Evolutionary conservation across 148 eudicot species (phyloP), one percentile per base, ranked within the genome.

Genomic region (Spergularia bocconei): DNA sequence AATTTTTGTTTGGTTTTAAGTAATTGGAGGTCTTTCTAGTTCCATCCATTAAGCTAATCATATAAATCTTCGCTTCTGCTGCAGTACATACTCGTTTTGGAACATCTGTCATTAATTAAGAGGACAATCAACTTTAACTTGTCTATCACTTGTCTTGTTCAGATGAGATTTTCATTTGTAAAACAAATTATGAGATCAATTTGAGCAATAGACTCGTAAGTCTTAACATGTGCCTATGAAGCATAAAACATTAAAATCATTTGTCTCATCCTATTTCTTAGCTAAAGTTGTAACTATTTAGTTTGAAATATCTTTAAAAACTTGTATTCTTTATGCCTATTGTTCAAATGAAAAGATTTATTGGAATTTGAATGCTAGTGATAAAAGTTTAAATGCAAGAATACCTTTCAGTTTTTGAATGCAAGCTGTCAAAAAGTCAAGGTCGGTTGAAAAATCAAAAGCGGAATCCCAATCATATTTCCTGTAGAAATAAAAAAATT

Each of bases 41-140:
- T 14, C 67, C 77, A n/a, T 84, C 86, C 44, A 85, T 66, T 75
- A 92, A 89, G 79, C 90, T 96, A 5, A 73, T 80, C 74, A 96
- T 88, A 65, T 89, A 96, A 71, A 88, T 85, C 81, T 85, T 92
- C 65, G 91, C 88, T 80, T 96, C 99, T 20, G 99, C 92, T 61
- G 97, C 90, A 8, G 86, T 89, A 23, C 99, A 95, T 68, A 95
- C 64, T 68, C 97, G 69, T 79, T 85, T 81, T n/a, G 87, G 79
- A 56, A 91, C 83, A 85, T 92, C 99, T 89, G 84, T 79, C 67
- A 77, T 70, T 48, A 66, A 75, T 50, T 23, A 23, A 13, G 3
- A 71, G n/a, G 6, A 47, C 20, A 17, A 48, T 0, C 59, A 44
- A 15, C 48, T 44, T n/a, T 21, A 19, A 72, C 21, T n/a, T 47